A percentile compares a stretch with the other conserved stretches of the same genome.
Evolutionary conservation across 1,139 yeast genomes (phyloP).

Genomic region (Protomyces arabidopsidicola): DNA sequence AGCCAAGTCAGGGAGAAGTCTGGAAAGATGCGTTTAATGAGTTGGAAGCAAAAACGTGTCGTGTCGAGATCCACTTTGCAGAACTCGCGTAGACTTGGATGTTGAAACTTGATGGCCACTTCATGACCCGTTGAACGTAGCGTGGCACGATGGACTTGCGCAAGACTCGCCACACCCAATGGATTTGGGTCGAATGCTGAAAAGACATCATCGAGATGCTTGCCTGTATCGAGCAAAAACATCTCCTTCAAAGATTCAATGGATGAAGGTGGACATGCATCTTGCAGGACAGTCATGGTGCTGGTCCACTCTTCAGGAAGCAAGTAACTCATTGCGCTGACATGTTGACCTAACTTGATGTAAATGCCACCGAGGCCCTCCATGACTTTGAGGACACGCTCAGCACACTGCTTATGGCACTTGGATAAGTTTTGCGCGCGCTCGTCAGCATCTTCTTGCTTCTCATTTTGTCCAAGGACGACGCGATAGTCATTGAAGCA

Average conservation of each 20-base stretch:
- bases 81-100: slow-evolving; percentile 78
- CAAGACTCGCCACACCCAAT: slow-evolving; percentile 91
- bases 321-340: slow-evolving; percentile 84
- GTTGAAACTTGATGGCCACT: slow-evolving; percentile 94
- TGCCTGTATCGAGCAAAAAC: slow-evolving; percentile 63
- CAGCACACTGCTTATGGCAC: slow-evolving; percentile 73
- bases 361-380: slow-evolving; percentile 87
- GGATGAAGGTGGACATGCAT: slow-evolving; percentile 79
- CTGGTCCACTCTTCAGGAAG: slow-evolving; percentile 92
- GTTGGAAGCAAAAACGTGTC: slow-evolving; percentile 68
- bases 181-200: slow-evolving; percentile 65
- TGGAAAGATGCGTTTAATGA: slow-evolving; percentile 77
- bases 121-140: slow-evolving; percentile 57
- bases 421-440: slow-evolving; percentile 52
- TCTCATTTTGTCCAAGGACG: slow-evolving; percentile 47
- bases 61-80: slow-evolving; percentile 83
- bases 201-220: slow-evolving; percentile 58
- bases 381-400: slow-evolving; percentile 69
- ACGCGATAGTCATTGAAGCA: slow-evolving; percentile 47
- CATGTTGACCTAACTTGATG: slow-evolving; percentile 91
- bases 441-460: slow-evolving; percentile 43
- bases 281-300: slow-evolving; percentile 90
- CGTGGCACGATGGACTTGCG: slow-evolving; percentile 85
- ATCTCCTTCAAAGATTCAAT: slow-evolving; percentile 61
- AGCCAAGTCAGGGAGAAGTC: slow-evolving; percentile 92